A percentile compares a stretch with the other conserved stretches of the same genome.
Evolutionary conservation across 352 stramenopile genomes (phyloP).

Genomic region (Pythium insidiosum): DNA sequence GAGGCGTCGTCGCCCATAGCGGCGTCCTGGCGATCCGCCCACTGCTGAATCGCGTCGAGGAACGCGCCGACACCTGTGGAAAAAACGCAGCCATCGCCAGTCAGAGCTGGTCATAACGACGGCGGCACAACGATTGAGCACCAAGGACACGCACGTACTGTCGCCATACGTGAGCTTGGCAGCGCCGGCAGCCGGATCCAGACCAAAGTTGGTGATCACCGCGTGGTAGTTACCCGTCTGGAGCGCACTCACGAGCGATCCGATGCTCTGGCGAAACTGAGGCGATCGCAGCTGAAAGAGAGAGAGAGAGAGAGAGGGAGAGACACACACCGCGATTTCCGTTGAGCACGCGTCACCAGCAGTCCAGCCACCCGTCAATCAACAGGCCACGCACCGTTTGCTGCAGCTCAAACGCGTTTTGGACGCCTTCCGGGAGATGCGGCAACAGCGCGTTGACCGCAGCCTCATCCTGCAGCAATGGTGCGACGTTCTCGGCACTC

Average conservation of each 20-base stretch:
- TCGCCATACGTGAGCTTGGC: slow-evolving; percentile 80
- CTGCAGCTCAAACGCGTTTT: slow-evolving; percentile 66
- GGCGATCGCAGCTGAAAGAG: slow-evolving; percentile 52
- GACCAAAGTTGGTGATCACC: slow-evolving; percentile 86
- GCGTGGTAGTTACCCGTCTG: slow-evolving; percentile 88
- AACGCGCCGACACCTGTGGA: slow-evolving; percentile 62
- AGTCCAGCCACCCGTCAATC: too few species aligned
- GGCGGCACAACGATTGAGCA: background rate
- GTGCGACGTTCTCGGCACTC: slow-evolving; percentile 37
- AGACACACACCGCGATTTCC: background rate
- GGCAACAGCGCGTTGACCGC: slow-evolving; percentile 46
- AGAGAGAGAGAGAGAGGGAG: background rate
- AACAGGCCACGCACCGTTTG: slow-evolving; percentile 37
- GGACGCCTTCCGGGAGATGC: slow-evolving; percentile 75
- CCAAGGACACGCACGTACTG: slow-evolving; percentile 23
- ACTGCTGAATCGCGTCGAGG: slow-evolving; percentile 68
- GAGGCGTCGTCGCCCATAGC: slow-evolving; percentile 28
- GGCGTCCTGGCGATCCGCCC: slow-evolving; percentile 51
- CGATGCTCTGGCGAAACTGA: slow-evolving; percentile 87
- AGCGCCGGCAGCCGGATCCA: slow-evolving; percentile 71
- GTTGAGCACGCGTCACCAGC: too few species aligned
- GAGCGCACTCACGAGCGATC: slow-evolving; percentile 70
- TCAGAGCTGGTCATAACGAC: background rate
- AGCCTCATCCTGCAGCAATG: slow-evolving; percentile 56
- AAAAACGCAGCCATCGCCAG: background rate